Evolutionary conservation across 106 monocot species (phyloP).

Genomic region (Narthecium ossifragum): DNA sequence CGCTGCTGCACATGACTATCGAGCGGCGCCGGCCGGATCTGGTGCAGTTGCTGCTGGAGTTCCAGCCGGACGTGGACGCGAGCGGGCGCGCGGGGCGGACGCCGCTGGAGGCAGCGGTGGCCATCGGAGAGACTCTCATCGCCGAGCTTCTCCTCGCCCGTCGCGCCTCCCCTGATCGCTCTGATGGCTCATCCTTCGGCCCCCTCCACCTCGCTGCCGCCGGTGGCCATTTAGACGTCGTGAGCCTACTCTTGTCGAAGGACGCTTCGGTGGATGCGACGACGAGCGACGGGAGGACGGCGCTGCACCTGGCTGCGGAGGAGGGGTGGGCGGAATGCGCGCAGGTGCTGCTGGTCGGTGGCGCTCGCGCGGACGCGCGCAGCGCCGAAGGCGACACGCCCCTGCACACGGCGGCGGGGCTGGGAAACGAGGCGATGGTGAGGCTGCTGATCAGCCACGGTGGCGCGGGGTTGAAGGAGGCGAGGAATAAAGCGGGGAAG

Average conservation of each 20-base stretch:
- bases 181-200: conserved; percentile 11
- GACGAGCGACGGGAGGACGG: conserved; percentile 34
- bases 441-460: conserved; percentile 20
- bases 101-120: conserved; percentile 45
- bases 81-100: conserved; percentile 19
- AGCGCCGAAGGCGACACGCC: conserved; percentile 29
- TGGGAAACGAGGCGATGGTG: conserved; percentile 36
- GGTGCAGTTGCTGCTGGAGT: conserved; percentile 53
- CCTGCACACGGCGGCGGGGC: conserved; percentile 33
- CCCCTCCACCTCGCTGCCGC: conserved; percentile 38
- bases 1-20: conserved; percentile 42
- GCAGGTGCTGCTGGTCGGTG: conserved; percentile 20
- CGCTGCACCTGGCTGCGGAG: conserved; percentile 36
- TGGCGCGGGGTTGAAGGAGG: conserved; percentile 18
- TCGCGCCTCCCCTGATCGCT: conserved; percentile 21
- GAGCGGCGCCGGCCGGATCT: conserved; percentile 33
- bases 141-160: conserved; percentile 39
- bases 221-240: conserved; percentile 27
- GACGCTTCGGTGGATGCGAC: conserved; percentile 21
- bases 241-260: conserved; percentile 31
- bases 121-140: conserved; percentile 34
- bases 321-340: conserved; percentile 22
- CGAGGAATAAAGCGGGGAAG: conserved; percentile 26
- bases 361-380: conserved; percentile 24
- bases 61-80: conserved; percentile 33